Base-by-base conservation (phyloP, 495 filamentous ascomycete species). In the Penicillium waksmanii region DNA sequence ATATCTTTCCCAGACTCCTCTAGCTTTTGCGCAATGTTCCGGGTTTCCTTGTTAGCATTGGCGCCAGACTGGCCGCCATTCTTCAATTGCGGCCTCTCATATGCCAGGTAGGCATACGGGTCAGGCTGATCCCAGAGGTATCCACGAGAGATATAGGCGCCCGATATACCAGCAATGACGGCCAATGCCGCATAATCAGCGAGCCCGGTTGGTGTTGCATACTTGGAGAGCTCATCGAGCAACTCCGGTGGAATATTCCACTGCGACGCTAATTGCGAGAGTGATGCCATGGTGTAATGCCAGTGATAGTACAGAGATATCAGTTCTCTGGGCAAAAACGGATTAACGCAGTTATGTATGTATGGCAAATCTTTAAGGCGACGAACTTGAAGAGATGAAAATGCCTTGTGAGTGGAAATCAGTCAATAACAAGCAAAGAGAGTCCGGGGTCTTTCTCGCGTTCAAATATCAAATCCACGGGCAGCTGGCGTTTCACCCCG, bases 111-210 rank as follows among this genome's bases (percentile, higher is more conserved):
- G 11, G 58, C 40, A 27, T 70, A 70, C 23, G 74, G 74, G 25
- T 75, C 72, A 18, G 70, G 67, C 40, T 66, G 55, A 48, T 75
- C 74, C 74, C 74, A 77, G 40, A 77, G 62, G 35, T 68, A 57
- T 3, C 74, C 74, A 5, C 68, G 66, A 10, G 70, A 69, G 12
- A 77, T 62, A 27, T 66, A 72, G 34, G 62, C 66, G 11, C 62
- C 71, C n/a, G 57, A 61, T 21, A 62, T 57, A 13, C 66, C 58
- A 23, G 63, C 66, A 31, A 75, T 57, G 25, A 73, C 42, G 2
- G 67, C 70, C 19, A 75, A 55, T 25, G 69, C 71, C 36, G 63
- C 51, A 55, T 72, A 75, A 49, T 75, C 73, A 25, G 65, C 68
- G 17, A 70, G 17, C 5, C 65, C 62, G 10, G 67, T 69, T 27